Conservation (phyloP, 2,329 filamentous ascomycete species). For the Pseudogymnoascus sp. region DNA sequence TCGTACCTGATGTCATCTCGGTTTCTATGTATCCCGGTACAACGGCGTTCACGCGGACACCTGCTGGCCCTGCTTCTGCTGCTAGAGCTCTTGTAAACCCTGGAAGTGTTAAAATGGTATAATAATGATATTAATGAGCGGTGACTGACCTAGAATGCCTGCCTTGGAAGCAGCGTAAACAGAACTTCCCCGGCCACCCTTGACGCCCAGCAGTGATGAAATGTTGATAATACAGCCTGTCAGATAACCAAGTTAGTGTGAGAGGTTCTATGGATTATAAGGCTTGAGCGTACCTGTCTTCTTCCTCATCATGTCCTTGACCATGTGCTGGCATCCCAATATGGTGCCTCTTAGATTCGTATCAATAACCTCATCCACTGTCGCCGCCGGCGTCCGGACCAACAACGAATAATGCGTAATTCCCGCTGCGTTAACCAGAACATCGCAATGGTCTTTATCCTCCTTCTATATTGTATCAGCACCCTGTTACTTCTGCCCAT, state of each 20-base stretch:
- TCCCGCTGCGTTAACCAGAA: conserved; percentile 76
- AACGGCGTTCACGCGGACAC: conserved; percentile 70
- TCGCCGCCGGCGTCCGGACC: conserved; percentile 39
- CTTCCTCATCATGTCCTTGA: conserved; percentile 38
- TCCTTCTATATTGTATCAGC: neutral
- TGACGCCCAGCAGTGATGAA: conserved; percentile 63
- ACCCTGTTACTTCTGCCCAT: neutral
- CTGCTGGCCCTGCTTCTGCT: conserved; percentile 48
- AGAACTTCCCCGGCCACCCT: conserved; percentile 60
- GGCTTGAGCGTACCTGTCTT: conserved; percentile 20
- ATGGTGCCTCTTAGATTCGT: conserved; percentile 65
- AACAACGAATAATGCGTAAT: conserved; percentile 58
- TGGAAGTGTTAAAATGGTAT: conserved; percentile 24
- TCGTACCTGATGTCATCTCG: conserved; percentile 63
- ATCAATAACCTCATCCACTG: conserved; percentile 50
- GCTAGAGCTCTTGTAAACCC: conserved; percentile 61
- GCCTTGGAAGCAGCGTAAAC: conserved; percentile 76
- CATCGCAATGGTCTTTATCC: conserved; percentile 32
- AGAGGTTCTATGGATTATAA: neutral
- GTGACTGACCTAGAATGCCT: conserved; percentile 55
- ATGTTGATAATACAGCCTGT: conserved; percentile 71
- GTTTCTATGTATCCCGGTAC: conserved; percentile 78
- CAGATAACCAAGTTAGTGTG: neutral
- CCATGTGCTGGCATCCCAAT: conserved; percentile 46
- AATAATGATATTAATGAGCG: neutral